Base-by-base conservation (phyloP, 2,329 filamentous ascomycete genomes). In the Grosmannia serpens region DNA sequence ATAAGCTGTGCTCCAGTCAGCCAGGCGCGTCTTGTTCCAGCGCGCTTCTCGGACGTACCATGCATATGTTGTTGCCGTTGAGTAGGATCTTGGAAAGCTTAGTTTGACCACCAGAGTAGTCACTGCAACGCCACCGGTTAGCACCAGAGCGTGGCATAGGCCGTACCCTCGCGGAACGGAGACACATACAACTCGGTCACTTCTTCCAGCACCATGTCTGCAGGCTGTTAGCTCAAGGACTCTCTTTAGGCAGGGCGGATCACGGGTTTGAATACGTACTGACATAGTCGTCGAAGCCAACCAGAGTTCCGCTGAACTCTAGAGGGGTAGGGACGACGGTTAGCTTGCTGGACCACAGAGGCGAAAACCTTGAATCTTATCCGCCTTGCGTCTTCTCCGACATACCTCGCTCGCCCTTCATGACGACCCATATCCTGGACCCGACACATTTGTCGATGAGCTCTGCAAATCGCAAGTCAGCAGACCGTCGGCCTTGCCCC, bases 401-500 rank as follows among this genome's bases (percentile, higher is more conserved):
- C 71, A 41, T 75, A 95, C 94, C 94, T 79, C 96, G 97, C 71
- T 97, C 94, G 65, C 91, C 90, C 76, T 99, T 99, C 94, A 99
- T 99, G 67, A 99, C 85, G 63, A 99, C 91, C 91, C 92, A 96
- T 73, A 99, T 97, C 67, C 87, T 88, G 58, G 91, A 97, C 62
- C 94, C 94, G 64, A 99, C 91, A 71, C 94, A 99, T 75, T 96
- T 96, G 78, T 99, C 94, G 73, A 99, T 97, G 70, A 99, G 84
- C 75, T 99, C 94, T 96, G 69, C 7, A 20, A 4, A 1, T 3
- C 8, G 17, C 2, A 24, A 2, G 33, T 61, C 41, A 62, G 59
- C 44, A 35, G 24, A 2, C 9, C n/a, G 15, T 17, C 26, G 24
- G 26, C 13, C 47, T 8, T 20, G 24, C 3, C 11, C 15, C 47